Percentiles rank a stretch among this genome's conserved stretches.
Evolutionary conservation across 352 stramenopile genomes (phyloP).

Genomic region (Phytophthora quininea): DNA sequence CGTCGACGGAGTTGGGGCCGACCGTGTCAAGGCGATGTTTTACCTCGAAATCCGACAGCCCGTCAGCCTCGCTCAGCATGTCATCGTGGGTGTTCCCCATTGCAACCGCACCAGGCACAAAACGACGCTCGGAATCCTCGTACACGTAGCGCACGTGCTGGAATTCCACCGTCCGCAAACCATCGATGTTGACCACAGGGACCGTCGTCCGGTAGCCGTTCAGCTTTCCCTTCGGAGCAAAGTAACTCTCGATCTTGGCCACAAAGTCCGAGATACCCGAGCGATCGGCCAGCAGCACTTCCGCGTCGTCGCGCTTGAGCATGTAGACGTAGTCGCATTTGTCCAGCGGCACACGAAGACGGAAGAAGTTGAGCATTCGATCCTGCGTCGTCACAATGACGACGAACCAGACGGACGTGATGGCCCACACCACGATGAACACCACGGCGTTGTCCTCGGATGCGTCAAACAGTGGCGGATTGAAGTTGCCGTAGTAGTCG

Average conservation of each 20-base stretch:
- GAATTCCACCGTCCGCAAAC: constrained; percentile 33
- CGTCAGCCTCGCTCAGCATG: constrained; percentile 15
- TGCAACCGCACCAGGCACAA: constrained; percentile 32
- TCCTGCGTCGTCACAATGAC: constrained; percentile 24
- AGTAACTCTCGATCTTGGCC: constrained; percentile 19
- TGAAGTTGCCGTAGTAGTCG: constrained; percentile 57
- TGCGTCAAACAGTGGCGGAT: constrained; percentile 28
- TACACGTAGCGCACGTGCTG: constrained; percentile 44
- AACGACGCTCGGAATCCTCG: constrained; percentile 25
- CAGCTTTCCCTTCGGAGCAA: constrained; percentile 28
- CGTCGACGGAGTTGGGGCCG: constrained; percentile 30
- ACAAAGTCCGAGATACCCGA: constrained; percentile 27
- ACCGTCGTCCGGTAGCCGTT: constrained; percentile 25
- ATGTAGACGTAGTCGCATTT: constrained; percentile 33
- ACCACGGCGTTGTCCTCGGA: constrained; percentile 26
- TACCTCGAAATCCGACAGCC: constrained; percentile 8
- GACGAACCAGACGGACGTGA: constrained; percentile 25
- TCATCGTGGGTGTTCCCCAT: constrained; percentile 27
- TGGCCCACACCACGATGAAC: constrained; percentile 39
- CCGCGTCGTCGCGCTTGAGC: constrained; percentile 31
- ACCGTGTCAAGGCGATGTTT: constrained; percentile 16
- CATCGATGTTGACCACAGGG: constrained; percentile 16
- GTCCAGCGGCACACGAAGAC: constrained; percentile 15
- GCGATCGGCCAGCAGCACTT: constrained; percentile 31
- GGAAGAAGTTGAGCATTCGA: constrained; percentile 42